Base-by-base conservation (phyloP, 805 yeast species). In the Candida michaelii region DNA sequence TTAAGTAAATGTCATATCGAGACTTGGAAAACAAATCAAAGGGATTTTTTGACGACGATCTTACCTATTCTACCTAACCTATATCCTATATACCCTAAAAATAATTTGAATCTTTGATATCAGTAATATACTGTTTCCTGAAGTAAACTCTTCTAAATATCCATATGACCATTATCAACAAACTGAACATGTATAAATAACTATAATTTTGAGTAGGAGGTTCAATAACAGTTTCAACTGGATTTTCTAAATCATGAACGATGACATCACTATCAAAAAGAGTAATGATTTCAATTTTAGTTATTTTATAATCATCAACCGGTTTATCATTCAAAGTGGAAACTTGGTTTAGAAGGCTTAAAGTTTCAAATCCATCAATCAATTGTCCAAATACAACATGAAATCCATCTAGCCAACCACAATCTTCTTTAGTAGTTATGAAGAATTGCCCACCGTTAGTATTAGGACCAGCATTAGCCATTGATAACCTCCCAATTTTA, bases 361-460 rank as follows among this genome's bases (percentile, higher is more conserved):
- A 88, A 55, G 88, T 72, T 58, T 89, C 96, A 62, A 74, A 66
- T 55, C 97, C 97, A 47, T 85, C 95, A 49, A 75, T 63, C 50
- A 89, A 89, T 73, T 89, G 95, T 60, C 97, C 97, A 60, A 90
- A 90, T 47, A 90, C 97, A 61, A 88, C 96, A 77, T 89, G 95
- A 72, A 84, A 83, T 50, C 96, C 96, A 61, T 89, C 95, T 67
- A 90, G 79, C 52, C 51, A 50, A 3, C 48, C 44, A 33, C 49
- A 47, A 37, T 60, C 52, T 3, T 57, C 56, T 0, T 50, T 57
- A 4, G 55, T 65, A 18, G 63, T 52, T 37, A 73, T 58, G 63
- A 71, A 71, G 54, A 77, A 66, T 47, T 72, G 77, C 19, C 70
- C 70, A 17, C 77, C 76, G 50, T 73, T 74, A 12, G 76, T 65